Evolutionary conservation across 2,329 filamentous ascomycete genomes (phyloP), one percentile per base, ranked within the genome.

Genomic region (Pseudocercospora macadamiae): DNA sequence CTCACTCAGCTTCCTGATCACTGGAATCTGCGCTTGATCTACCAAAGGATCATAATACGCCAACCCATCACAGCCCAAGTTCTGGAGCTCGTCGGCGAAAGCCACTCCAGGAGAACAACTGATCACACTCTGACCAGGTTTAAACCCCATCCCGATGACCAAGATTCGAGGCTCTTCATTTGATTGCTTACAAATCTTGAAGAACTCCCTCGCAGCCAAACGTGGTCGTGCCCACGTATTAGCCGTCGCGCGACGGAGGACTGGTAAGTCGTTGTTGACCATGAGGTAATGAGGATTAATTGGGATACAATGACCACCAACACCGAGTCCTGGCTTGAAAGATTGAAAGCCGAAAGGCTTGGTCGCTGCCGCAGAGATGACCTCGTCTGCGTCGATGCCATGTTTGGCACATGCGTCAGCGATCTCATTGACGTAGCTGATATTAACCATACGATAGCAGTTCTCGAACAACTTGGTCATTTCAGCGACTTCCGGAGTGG

Each of bases 381-480:
- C 81, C 65, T 84, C 82, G 48, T 76, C 81, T 0, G 80, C 76
- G 58, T 83, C 76, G 47, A 84, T 82, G 21, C 67, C 73, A 47
- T 79, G 75, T 0, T 70, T 60, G 6, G 69, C 54, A 54, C 81
- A 83, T 5, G 82, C 81, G 62, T 84, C 80, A 1, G 81, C 80
- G 79, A 84, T 83, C 61, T 84, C 82, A 63, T 84, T 84, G 56
- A 77, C 80, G 56, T 81, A 84, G 0, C 82, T 81, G 30, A 83
- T 82, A 64, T 76, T 76, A 10, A 84, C 72, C 78, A 83, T 83
- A 1, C 82, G 75, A 66, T 84, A 81, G 65, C 82, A 85, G 66
- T 84, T 85, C 60, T 84, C 82, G 65, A 83, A 85, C 10, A 85
- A 71, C 70, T 85, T 85, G 61, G 78, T 81, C 80, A 84, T 83